Percentiles rank a stretch among this genome's conserved stretches.
These are phyloP conservation scores for Athelia sp. DNA, from an alignment of 1,284 basidiomycete species.

Conservation along the genomic window DNA sequence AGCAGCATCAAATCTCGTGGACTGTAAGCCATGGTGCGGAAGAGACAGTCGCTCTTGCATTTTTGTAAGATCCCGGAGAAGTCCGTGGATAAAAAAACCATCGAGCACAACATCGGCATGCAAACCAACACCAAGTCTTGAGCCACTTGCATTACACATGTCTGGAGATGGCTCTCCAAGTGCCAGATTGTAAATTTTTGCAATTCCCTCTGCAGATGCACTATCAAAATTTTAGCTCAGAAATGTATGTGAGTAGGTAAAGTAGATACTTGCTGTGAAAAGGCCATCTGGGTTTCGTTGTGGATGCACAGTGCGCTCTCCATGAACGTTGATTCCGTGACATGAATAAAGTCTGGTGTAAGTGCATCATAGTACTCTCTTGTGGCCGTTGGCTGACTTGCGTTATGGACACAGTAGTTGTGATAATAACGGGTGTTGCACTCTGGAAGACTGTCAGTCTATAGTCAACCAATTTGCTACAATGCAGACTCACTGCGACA, in stretches of 20 bases:
- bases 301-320: conserved; percentile 3
- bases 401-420: conserved; percentile 6
- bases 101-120: conserved; percentile 1
- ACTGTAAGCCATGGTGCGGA: background rate
- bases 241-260: background rate
- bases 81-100: conserved; percentile 3
- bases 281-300: background rate
- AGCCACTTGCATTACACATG: background rate
- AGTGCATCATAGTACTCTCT: conserved; percentile 3
- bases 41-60: background rate
- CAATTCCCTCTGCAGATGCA: conserved; percentile 11
- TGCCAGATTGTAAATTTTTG: conserved; percentile 9
- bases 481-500: conserved; percentile 9
- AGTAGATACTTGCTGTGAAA: background rate
- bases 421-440: conserved; percentile 9
- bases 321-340: conserved; percentile 3
- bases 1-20: conserved; percentile 1
- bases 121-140: background rate
- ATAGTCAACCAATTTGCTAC: too few relatives aligned
- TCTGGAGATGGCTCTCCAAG: background rate
- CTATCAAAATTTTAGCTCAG: conserved; percentile 2
- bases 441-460: background rate
- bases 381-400: background rate
- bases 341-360: conserved; percentile 7
- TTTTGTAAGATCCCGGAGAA: background rate